Evolutionary conservation across 1,284 basidiomycete species (phyloP), one percentile per base, ranked within the genome.

Genomic region (Trichosporon asahii): DNA sequence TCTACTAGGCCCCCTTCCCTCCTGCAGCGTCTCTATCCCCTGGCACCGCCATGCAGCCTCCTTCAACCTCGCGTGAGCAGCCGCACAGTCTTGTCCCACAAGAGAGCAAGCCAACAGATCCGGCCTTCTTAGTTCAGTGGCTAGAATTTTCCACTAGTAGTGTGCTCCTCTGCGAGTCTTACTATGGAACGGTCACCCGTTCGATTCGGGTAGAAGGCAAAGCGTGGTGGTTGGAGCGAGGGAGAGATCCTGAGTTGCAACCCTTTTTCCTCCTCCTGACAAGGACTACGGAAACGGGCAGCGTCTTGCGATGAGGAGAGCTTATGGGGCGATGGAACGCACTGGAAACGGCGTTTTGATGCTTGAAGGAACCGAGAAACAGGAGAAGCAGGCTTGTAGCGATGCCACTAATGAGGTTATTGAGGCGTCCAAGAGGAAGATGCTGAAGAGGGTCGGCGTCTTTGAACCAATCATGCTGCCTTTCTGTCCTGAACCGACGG

Each of bases 111-210:
- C 49, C 4, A 12, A 21, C 49, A 53, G 49, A 53, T 7, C 31
- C 49, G 23, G 49, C 49, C 49, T 53, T 53, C 49, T 53, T 53
- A 53, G 49, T 53, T 53, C 49, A 53, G 49, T 53, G 49, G 49
- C 49, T 53, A 53, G 49, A 53, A 53, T 53, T 53, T 53, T 53
- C 49, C 49, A 53, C 49, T 53, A 53, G 49, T 53, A 53, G 49
- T 53, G 49, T 53, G 6, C 37, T 40, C 37, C 15, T 53, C 21
- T 23, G n/a, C 4, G 49, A 46, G 18, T 11, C 21, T 53, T 53
- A 21, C 55, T 60, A 60, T 31, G 55, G 55, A 60, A 60, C 55
- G 55, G 29, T 60, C 55, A 60, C 55, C 55, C 55, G 55, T 60
- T 60, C 55, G 55, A 60, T 60, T 60, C 55, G 55, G 55, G 29